phyloP scores from a whole-genome alignment of 1,284 basidiomycete species.

The Ustilago curta region DNA sequence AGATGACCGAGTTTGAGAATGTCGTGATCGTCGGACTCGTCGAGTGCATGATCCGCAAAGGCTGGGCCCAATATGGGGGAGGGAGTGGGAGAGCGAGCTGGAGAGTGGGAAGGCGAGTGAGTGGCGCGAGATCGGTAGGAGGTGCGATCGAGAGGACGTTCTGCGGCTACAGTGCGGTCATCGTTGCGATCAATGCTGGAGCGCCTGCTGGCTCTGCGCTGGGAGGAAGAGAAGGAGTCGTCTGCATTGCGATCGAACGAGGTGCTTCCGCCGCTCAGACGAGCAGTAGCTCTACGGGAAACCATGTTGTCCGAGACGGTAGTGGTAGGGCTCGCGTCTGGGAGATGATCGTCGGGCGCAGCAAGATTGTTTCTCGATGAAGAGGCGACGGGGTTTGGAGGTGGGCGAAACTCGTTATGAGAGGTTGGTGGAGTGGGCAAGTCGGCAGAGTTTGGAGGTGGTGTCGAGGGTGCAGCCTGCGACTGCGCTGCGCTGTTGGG shows the following conservation, averaged over 20 bases:
- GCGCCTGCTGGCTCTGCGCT: slow-evolving; percentile 37
- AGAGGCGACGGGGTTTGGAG: slow-evolving; percentile 36
- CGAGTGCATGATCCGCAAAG: slow-evolving; percentile 22
- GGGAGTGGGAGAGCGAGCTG: slow-evolving; percentile 57
- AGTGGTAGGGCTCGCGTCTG: slow-evolving; percentile 43
- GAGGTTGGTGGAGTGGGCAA: slow-evolving; percentile 58
- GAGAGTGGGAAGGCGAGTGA: slow-evolving; percentile 32
- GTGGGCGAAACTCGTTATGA: slow-evolving; percentile 51
- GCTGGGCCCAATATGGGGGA: slow-evolving; percentile 61
- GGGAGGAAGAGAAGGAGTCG: slow-evolving; percentile 39
- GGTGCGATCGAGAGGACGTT: slow-evolving; percentile 28
- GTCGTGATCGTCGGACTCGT: slow-evolving; percentile 25
- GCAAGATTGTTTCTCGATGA: slow-evolving; percentile 24
- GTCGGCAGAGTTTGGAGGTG: slow-evolving; percentile 18
- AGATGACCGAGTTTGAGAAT: slow-evolving; percentile 55
- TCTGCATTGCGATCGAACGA: slow-evolving; percentile 35
- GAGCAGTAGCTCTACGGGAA: slow-evolving; percentile 38
- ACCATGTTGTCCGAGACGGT: slow-evolving; percentile 47
- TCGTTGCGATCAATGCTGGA: slow-evolving; percentile 51
- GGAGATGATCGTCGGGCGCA: slow-evolving; percentile 19
- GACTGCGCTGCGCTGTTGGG: slow-evolving; percentile 4
- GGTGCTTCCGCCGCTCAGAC: slow-evolving; percentile 43
- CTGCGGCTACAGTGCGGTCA: slow-evolving; percentile 35
- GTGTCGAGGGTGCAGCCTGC: slow-evolving; percentile 27
- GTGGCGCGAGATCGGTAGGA: slow-evolving; percentile 41